Evolutionary conservation across 805 yeast genomes (phyloP).

Genomic region (Ogataea philodendri): DNA sequence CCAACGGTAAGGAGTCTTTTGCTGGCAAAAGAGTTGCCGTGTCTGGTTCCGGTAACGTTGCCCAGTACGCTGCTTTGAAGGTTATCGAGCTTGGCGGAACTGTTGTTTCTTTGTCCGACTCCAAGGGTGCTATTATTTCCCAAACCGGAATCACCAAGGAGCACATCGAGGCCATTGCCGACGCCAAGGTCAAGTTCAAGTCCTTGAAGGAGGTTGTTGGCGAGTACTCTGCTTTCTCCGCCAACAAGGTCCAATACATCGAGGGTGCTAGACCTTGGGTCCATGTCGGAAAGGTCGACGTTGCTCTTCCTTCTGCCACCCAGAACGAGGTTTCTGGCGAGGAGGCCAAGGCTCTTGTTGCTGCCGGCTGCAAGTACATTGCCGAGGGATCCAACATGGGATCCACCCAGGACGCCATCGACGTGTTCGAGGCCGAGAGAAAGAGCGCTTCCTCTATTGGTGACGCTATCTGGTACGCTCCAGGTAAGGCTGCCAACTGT

Average conservation of each 20-base stretch:
- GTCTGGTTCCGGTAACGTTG: conserved; percentile 98
- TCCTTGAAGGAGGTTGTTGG: conserved; percentile 66
- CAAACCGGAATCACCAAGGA: conserved; percentile 80
- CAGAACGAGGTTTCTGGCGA: conserved; percentile 97
- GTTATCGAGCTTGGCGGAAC: conserved; percentile 95
- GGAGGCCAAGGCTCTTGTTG: conserved; percentile 92
- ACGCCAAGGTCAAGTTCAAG: conserved; percentile 77
- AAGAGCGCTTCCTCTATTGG: conserved; percentile 38
- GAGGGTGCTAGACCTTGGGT: conserved; percentile 97
- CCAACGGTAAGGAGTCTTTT: conserved; percentile 85
- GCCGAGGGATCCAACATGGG: conserved; percentile 99
- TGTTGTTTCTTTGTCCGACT: conserved; percentile 92
- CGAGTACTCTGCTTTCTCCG: conserved; percentile 56
- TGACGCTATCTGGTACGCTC: conserved; percentile 91
- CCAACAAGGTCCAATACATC: conserved; percentile 67
- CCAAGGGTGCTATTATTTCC: conserved; percentile 83
- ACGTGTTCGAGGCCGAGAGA: conserved; percentile 86
- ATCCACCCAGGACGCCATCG: conserved; percentile 95
- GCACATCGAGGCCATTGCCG: conserved; percentile 72
- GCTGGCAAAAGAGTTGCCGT: conserved; percentile 92
- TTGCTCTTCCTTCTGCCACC: conserved; percentile 97
- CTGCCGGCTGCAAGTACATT: conserved; percentile 86
- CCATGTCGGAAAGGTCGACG: conserved; percentile 85
- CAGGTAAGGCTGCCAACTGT: conserved; percentile 98
- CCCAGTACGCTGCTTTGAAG: conserved; percentile 97